Evolutionary conservation across 176 grass and related monocot species (phyloP).

Genomic region (Alloteropsis semialata): DNA sequence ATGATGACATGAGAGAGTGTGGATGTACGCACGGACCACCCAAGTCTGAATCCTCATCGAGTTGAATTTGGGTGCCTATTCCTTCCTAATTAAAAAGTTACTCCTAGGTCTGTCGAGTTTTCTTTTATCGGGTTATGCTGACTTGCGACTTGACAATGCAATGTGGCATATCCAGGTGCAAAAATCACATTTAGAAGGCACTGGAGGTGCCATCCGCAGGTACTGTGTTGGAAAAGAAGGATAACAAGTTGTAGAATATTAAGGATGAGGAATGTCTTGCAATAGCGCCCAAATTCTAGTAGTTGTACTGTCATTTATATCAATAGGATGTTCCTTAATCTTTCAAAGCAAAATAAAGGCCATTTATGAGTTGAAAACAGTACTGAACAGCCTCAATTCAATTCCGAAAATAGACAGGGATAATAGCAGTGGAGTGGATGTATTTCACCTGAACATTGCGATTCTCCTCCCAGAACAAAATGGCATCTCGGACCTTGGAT

Average conservation of each 20-base stretch:
- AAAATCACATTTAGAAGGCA: not conserved
- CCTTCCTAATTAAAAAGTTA: no score
- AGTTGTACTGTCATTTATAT: not conserved
- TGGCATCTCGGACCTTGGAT: not conserved
- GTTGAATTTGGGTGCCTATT: no score
- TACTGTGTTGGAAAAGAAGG: not conserved
- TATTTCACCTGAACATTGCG: not conserved
- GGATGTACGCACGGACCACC: no score
- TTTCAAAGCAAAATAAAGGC: not conserved
- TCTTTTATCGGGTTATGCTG: not conserved
- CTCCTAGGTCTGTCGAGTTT: no score
- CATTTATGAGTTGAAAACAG: not conserved
- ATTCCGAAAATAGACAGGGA: not conserved
- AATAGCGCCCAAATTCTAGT: not conserved
- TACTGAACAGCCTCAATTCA: not conserved
- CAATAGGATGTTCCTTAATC: not conserved
- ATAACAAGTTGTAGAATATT: not conserved
- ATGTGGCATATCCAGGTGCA: not conserved
- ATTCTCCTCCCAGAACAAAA: conserved; percentile 6
- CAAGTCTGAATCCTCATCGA: not conserved
- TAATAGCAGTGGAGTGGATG: not conserved
- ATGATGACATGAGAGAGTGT: no score
- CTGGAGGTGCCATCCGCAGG: not conserved
- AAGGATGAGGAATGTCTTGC: not conserved
- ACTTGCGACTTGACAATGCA: not conserved